phyloP scores from a whole-genome alignment of 441 rosid species.

The Gossypium davidsonii region DNA sequence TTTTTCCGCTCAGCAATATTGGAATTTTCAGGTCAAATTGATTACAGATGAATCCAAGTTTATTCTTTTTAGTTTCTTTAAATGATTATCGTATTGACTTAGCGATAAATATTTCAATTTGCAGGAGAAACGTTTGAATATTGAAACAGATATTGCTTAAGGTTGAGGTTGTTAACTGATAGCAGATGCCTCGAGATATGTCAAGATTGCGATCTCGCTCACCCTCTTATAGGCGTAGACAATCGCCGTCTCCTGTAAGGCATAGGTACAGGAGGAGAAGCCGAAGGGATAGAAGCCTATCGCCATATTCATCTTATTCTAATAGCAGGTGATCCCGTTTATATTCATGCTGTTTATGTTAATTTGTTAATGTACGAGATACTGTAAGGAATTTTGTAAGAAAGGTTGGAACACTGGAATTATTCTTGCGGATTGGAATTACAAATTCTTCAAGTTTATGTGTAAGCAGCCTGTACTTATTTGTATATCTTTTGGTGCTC shows the following conservation, averaged over 20 bases:
- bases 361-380: constrained; percentile 16
- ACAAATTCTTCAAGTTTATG: constrained; percentile 26
- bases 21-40: constrained; percentile 4
- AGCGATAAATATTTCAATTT: background rate
- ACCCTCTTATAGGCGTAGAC: constrained; percentile 61
- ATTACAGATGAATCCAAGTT: background rate
- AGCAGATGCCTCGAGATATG: constrained; percentile 75
- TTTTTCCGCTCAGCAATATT: background rate
- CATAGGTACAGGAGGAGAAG: constrained; percentile 66
- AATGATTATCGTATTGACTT: background rate
- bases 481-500: constrained; percentile 3
- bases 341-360: constrained; percentile 26
- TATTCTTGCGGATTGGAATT: constrained; percentile 29
- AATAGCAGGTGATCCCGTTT: constrained; percentile 85
- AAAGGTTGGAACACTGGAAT: constrained; percentile 28
- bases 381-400: constrained; percentile 37
- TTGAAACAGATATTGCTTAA: background rate
- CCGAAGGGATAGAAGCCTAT: constrained; percentile 72
- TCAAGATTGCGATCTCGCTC: constrained; percentile 67
- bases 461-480: constrained; percentile 27
- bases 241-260: constrained; percentile 63
- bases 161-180: background rate
- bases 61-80: background rate
- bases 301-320: constrained; percentile 72
- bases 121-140: constrained; percentile 3